Evolutionary conservation across 768 basidiomycete genomes (phyloP).

Genomic region (Phlebiopsis gigantea): DNA sequence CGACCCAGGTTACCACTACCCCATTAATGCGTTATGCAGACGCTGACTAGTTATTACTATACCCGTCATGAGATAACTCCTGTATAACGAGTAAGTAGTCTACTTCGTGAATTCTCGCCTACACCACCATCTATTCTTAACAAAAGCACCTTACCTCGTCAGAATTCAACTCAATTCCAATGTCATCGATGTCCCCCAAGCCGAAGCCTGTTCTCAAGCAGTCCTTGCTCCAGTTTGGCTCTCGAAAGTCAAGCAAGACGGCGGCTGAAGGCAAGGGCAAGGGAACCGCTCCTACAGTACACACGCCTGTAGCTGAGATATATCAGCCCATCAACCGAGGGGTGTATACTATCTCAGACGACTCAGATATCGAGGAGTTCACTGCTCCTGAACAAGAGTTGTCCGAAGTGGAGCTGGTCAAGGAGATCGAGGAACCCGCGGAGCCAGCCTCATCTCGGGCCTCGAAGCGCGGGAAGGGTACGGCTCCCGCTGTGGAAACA

Average conservation of each 20-base stretch:
- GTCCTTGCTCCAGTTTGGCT: not conserved
- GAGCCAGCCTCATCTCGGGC: not conserved
- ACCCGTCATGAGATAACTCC: not conserved
- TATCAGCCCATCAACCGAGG: not conserved
- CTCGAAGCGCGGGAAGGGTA: not conserved
- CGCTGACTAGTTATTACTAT: not conserved
- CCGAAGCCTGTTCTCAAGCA: not conserved
- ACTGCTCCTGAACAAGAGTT: not conserved
- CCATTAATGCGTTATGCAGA: conserved; percentile 23
- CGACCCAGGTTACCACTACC: conserved; percentile 33
- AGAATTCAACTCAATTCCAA: not conserved
- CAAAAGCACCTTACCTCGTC: not conserved
- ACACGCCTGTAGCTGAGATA: too few relatives aligned
- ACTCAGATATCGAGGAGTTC: not conserved
- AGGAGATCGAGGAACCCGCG: not conserved
- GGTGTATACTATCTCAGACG: not conserved
- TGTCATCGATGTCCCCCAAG: not conserved
- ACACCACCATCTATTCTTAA: not conserved
- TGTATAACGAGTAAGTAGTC: too few relatives aligned
- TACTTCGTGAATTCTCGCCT: not conserved
- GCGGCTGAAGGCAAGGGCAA: not conserved
- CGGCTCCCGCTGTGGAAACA: too few relatives aligned
- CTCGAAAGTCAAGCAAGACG: not conserved
- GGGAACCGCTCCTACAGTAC: too few relatives aligned
- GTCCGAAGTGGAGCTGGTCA: not conserved